A percentile compares a stretch with the other conserved stretches of the same genome.
These are phyloP conservation scores for Mycogone perniciosa DNA, from an alignment of 2,329 filamentous ascomycete species.

Conservation along the genomic window DNA sequence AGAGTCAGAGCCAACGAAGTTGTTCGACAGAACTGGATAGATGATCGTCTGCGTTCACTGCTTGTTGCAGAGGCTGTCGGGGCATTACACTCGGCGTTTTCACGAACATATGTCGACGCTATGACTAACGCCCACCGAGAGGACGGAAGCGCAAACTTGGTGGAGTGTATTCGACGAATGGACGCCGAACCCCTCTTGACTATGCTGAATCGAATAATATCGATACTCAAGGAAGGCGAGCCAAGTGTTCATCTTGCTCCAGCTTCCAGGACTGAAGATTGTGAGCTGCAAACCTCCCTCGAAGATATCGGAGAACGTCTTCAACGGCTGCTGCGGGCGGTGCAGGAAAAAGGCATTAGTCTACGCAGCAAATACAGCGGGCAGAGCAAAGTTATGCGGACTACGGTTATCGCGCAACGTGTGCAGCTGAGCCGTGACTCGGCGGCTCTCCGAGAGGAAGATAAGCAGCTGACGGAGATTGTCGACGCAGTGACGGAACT, in stretches of 20 bases:
- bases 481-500: constrained; percentile 43
- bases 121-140: constrained; percentile 48
- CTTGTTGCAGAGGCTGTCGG: constrained; percentile 38
- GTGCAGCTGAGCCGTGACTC: constrained; percentile 73
- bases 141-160: constrained; percentile 45
- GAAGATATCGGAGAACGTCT: constrained; percentile 40
- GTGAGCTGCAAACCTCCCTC: constrained; percentile 30
- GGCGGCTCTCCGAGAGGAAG: constrained; percentile 61
- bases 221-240: constrained; percentile 32
- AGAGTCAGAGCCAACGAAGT: constrained; percentile 29
- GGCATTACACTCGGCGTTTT: constrained; percentile 36
- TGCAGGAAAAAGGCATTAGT: constrained; percentile 38
- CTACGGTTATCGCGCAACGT: constrained; percentile 74
- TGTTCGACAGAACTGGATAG: constrained; percentile 31
- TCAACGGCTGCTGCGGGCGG: constrained; percentile 37
- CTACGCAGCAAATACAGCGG: constrained; percentile 72
- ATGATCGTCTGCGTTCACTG: constrained; percentile 43
- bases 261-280: constrained; percentile 26
- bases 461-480: constrained; percentile 62
- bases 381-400: constrained; percentile 62
- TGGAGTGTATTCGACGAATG: constrained; percentile 55
- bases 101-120: constrained; percentile 54
- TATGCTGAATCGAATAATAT: constrained; percentile 22
- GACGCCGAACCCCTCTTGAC: constrained; percentile 26
- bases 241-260: constrained; percentile 27